phyloP scores from a whole-genome alignment of 257 asterid species.

The Orobanche coerulescens region DNA sequence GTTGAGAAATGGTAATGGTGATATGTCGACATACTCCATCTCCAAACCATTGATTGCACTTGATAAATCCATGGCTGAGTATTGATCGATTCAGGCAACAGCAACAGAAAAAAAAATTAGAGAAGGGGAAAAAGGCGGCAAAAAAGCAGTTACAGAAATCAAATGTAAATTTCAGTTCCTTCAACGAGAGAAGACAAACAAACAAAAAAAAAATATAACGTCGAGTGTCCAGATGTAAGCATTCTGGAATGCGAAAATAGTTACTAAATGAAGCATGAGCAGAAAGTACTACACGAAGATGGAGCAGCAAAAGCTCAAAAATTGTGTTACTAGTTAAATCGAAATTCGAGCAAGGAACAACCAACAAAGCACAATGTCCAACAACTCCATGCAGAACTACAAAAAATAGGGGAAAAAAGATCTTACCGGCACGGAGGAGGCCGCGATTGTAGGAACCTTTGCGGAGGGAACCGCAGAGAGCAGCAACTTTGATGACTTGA shows the following conservation, averaged over 20 bases:
- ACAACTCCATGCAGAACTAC: not conserved
- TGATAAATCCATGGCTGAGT: conserved; percentile 54
- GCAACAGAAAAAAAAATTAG: not conserved
- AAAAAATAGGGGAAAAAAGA: not conserved
- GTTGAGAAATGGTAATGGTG: conserved; percentile 57
- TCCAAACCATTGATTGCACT: conserved; percentile 52
- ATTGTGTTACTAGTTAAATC: not conserved
- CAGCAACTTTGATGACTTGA: conserved; percentile 44
- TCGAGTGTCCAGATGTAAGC: not conserved
- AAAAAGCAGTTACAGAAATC: not conserved
- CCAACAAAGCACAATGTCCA: not conserved
- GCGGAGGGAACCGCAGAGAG: conserved; percentile 63
- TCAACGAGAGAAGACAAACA: not conserved
- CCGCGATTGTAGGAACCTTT: conserved; percentile 48
- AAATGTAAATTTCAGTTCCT: not conserved
- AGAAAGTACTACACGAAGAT: not conserved
- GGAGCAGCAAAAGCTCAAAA: not conserved
- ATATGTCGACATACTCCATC: conserved; percentile 65
- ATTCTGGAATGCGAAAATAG: not conserved
- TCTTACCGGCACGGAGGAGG: conserved; percentile 58
- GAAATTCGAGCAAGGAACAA: not conserved
- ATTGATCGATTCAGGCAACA: not conserved
- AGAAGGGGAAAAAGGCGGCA: not conserved
- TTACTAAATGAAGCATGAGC: not conserved
- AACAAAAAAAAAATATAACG: not conserved